phyloP scores from a whole-genome alignment of 352 stramenopile species.

The Ophiocytium majus region DNA sequence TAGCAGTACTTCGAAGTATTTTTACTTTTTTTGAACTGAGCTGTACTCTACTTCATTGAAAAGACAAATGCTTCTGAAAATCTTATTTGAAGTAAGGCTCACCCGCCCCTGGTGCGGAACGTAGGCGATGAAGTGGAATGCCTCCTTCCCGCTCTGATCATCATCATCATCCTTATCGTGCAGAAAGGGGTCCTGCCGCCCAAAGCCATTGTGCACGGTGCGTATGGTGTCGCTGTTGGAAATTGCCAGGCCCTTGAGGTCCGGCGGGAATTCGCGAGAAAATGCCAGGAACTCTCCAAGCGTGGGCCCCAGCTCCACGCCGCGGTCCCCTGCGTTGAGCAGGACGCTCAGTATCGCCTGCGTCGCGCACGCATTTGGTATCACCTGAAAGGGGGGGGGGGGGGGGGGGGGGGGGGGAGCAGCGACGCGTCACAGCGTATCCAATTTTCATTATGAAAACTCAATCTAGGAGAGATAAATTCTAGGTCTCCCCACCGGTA shows the following conservation, averaged over 20 bases:
- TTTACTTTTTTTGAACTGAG: background rate
- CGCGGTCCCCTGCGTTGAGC: conserved; percentile 70
- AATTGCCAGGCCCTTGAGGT: conserved; percentile 74
- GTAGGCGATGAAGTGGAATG: conserved; percentile 97
- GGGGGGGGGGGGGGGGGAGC: no score
- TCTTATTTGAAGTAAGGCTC: background rate
- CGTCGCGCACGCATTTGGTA: conserved; percentile 91
- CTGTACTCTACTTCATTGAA: background rate
- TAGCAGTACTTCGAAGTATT: no score
- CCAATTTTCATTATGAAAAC: no score
- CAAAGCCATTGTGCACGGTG: conserved; percentile 73
- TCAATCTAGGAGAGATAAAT: no score
- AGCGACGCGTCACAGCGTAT: no score
- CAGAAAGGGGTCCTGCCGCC: conserved; percentile 72
- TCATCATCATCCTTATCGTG: conserved; percentile 62
- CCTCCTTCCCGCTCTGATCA: conserved; percentile 64
- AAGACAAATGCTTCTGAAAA: background rate
- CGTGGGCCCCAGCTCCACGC: conserved; percentile 46
- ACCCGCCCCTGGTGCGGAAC: conserved; percentile 64
- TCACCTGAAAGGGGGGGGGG: no score
- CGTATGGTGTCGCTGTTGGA: conserved; percentile 79
- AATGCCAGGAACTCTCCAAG: conserved; percentile 53
- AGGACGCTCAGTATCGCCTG: conserved; percentile 93
- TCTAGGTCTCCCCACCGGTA: no score
- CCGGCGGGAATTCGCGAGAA: conserved; percentile 29